Evolutionary conservation across 164 flowering plant genomes (phyloP).

Genomic region (Aristolochia contorta): DNA sequence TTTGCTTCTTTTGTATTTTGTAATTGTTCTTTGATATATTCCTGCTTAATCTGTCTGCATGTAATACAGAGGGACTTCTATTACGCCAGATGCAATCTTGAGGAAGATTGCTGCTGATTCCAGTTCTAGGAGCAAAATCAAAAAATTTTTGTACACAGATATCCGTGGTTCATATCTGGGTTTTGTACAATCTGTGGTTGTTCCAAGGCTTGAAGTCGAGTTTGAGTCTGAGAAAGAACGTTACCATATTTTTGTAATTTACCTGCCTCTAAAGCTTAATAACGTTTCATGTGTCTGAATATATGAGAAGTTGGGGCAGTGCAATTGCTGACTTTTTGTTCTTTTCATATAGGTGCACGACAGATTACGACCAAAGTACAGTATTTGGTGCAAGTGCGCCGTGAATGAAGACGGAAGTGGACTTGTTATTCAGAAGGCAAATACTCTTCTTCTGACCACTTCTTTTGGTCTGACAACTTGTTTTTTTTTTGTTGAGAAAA

Average conservation of each 20-base stretch:
- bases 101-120: slow-evolving; percentile 7
- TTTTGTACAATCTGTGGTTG: slow-evolving; percentile 14
- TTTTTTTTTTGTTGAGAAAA: too few species aligned
- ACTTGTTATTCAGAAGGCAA: slow-evolving; percentile 46
- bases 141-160: slow-evolving; percentile 26
- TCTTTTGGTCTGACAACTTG: too few species aligned
- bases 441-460: not conserved
- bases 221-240: slow-evolving; percentile 33
- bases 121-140: slow-evolving; percentile 18
- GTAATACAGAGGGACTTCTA: slow-evolving; percentile 21
- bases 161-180: slow-evolving; percentile 33
- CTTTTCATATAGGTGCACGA: slow-evolving; percentile 32
- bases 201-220: slow-evolving; percentile 27
- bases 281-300: not conserved
- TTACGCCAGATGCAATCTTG: slow-evolving; percentile 11
- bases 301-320: not conserved
- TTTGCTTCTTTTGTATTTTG: not conserved
- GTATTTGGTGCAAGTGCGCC: slow-evolving; percentile 49
- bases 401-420: slow-evolving; percentile 15
- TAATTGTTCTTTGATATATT: too few species aligned
- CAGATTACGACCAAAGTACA: slow-evolving; percentile 19
- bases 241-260: slow-evolving; percentile 29
- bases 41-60: not conserved
- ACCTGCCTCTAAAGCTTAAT: not conserved
- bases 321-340: not conserved